Percentiles rank a stretch among this genome's conserved stretches.
Evolutionary conservation across 768 basidiomycete genomes (phyloP).

Genomic region (Boletus patriciae): DNA sequence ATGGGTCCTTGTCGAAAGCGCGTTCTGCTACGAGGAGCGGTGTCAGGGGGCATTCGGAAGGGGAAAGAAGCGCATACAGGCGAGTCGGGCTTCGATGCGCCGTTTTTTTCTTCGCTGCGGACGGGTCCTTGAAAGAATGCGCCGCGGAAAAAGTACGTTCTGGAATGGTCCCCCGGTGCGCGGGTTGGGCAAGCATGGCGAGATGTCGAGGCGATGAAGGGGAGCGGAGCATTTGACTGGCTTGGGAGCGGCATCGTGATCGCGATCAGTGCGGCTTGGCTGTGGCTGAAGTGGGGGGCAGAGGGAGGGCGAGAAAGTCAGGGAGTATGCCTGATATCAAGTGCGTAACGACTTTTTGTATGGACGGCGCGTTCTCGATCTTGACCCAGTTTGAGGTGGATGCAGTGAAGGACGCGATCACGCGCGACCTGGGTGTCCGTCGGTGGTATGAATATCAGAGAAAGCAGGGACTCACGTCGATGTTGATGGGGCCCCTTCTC

Average conservation of each 20-base stretch:
- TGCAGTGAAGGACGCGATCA: constrained; percentile 74
- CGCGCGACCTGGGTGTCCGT: constrained; percentile 69
- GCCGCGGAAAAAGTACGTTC: constrained; percentile 84
- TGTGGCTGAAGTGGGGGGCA: constrained; percentile 61
- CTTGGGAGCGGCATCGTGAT: constrained; percentile 41
- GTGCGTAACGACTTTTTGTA: too few species aligned
- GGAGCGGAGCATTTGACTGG: constrained; percentile 42
- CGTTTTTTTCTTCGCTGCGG: constrained; percentile 77
- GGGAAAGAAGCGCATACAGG: constrained; percentile 27
- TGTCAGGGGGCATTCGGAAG: constrained; percentile 3
- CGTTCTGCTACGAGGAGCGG: constrained; percentile 45
- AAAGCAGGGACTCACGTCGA: constrained; percentile 57
- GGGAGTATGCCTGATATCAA: too few species aligned
- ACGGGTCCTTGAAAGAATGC: constrained; percentile 82
- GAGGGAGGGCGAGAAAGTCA: too few species aligned
- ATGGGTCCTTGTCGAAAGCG: too few species aligned
- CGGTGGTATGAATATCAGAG: too few species aligned
- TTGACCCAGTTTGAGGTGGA: constrained; percentile 78
- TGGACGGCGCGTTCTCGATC: constrained; percentile 44
- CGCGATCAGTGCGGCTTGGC: constrained; percentile 54
- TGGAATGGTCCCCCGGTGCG: constrained; percentile 83
- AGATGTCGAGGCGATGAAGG: constrained; percentile 77
- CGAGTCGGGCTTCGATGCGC: constrained; percentile 47
- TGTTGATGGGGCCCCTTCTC: constrained; percentile 71
- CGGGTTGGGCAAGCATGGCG: constrained; percentile 92